phyloP scores from a whole-genome alignment of 2,329 filamentous ascomycete species.

The Fusarium cicatricum region DNA sequence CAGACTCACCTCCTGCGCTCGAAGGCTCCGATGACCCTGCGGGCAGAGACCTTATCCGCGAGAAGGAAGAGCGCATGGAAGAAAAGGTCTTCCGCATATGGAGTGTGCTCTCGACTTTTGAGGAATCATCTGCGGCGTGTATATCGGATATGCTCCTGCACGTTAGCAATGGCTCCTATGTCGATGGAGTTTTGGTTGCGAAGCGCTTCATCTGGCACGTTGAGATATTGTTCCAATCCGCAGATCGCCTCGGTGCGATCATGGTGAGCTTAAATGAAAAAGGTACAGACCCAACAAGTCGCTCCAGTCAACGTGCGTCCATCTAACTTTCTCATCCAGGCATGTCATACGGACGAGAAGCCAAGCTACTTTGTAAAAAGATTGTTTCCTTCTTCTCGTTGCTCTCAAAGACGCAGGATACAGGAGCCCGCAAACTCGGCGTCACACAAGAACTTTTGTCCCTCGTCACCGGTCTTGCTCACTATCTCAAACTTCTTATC shows the following conservation, averaged over 20 bases:
- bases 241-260: constrained; percentile 81
- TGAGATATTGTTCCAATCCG: constrained; percentile 88
- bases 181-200: constrained; percentile 93
- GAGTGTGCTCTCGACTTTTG: constrained; percentile 96
- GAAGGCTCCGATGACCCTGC: constrained; percentile 59
- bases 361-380: constrained; percentile 99
- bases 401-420: constrained; percentile 93
- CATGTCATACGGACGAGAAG: constrained; percentile 90
- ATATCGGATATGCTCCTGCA: constrained; percentile 99
- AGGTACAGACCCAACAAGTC: constrained; percentile 60
- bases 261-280: constrained; percentile 76
- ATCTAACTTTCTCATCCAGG: constrained; percentile 56
- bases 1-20: constrained; percentile 57
- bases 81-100: constrained; percentile 98
- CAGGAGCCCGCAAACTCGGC: constrained; percentile 86
- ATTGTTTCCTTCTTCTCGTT: constrained; percentile 98
- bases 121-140: constrained; percentile 96
- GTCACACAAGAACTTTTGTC: constrained; percentile 99
- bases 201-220: constrained; percentile 97
- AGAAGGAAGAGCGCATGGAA: constrained; percentile 93
- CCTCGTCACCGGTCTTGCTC: constrained; percentile 92
- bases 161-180: constrained; percentile 96
- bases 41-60: constrained; percentile 77
- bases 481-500: constrained; percentile 97
- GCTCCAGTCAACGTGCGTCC: background rate